Conservation (phyloP, 2,329 filamentous ascomycete species). For the Colletotrichum caudatum region DNA sequence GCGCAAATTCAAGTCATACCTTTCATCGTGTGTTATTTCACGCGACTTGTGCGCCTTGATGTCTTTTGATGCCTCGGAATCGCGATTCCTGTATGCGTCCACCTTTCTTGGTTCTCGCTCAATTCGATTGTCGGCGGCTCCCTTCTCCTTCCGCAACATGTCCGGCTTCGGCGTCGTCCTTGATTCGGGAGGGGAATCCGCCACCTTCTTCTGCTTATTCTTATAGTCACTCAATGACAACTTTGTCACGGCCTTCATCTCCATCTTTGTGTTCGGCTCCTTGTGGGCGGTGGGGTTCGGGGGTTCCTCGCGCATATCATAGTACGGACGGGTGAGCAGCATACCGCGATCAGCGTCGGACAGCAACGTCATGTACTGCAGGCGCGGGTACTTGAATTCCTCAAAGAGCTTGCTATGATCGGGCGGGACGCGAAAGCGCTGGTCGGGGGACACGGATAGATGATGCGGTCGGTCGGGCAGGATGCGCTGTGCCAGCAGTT, state of each 20-base stretch:
- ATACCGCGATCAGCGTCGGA: slow-evolving; percentile 70
- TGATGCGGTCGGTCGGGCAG: slow-evolving; percentile 66
- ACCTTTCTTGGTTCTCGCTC: slow-evolving; percentile 44
- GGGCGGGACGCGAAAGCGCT: slow-evolving; percentile 60
- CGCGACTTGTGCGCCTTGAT: slow-evolving; percentile 49
- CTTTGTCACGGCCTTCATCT: slow-evolving; percentile 64
- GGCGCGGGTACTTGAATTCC: slow-evolving; percentile 62
- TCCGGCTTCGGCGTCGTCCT: slow-evolving; percentile 46
- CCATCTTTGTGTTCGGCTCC: slow-evolving; percentile 56
- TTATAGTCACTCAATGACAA: slow-evolving; percentile 71
- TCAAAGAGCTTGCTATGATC: slow-evolving; percentile 57
- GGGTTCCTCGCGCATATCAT: slow-evolving; percentile 67
- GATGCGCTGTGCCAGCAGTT: slow-evolving; percentile 64
- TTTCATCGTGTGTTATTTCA: slow-evolving; percentile 48
- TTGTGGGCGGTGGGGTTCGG: slow-evolving; percentile 55
- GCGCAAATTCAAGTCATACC: slow-evolving; percentile 43
- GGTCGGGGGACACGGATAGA: slow-evolving; percentile 62
- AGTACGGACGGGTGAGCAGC: slow-evolving; percentile 67
- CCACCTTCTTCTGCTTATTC: slow-evolving; percentile 61
- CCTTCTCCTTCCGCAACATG: slow-evolving; percentile 43
- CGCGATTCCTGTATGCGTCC: slow-evolving; percentile 45
- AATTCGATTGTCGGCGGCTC: slow-evolving; percentile 35
- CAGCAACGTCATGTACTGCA: slow-evolving; percentile 70
- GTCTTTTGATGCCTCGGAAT: slow-evolving; percentile 46
- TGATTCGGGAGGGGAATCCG: slow-evolving; percentile 41